Conservation (phyloP, 169 alveolate species). For the Plasmodium ovale region DNA sequence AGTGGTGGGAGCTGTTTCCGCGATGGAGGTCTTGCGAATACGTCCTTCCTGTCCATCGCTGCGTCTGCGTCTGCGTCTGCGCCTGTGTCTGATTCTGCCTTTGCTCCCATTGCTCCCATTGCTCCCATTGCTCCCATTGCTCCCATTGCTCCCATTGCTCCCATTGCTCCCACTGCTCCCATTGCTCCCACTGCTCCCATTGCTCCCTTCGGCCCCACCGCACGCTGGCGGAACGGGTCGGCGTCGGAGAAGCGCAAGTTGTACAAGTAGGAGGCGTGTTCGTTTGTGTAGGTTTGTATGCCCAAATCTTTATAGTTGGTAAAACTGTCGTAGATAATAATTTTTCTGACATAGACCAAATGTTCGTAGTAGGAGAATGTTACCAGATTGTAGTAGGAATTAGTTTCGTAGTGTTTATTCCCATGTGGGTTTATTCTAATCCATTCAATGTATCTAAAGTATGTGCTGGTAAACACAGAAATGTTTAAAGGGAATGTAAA, state of each 20-base stretch:
- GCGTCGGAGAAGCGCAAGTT: background rate
- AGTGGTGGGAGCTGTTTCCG: too few species aligned
- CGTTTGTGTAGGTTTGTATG: slow-evolving; percentile 33
- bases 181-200: too few species aligned
- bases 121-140: too few species aligned
- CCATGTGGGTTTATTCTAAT: slow-evolving; percentile 12
- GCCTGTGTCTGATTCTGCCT: background rate
- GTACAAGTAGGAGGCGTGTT: background rate
- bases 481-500: slow-evolving; percentile 83
- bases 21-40: too few species aligned
- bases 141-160: too few species aligned
- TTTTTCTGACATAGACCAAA: slow-evolving; percentile 29
- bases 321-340: slow-evolving; percentile 43
- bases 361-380: slow-evolving; percentile 62
- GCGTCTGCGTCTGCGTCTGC: background rate
- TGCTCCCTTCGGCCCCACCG: too few species aligned
- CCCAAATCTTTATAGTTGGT: slow-evolving; percentile 67
- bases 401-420: background rate
- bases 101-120: too few species aligned
- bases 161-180: too few species aligned
- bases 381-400: slow-evolving; percentile 9
- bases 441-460: slow-evolving; percentile 84
- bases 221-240: too few species aligned
- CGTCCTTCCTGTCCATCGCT: too few species aligned
- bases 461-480: slow-evolving; percentile 74